phyloP scores from a whole-genome alignment of 1,284 basidiomycete genomes.

The Ceratobasidium sp. region DNA sequence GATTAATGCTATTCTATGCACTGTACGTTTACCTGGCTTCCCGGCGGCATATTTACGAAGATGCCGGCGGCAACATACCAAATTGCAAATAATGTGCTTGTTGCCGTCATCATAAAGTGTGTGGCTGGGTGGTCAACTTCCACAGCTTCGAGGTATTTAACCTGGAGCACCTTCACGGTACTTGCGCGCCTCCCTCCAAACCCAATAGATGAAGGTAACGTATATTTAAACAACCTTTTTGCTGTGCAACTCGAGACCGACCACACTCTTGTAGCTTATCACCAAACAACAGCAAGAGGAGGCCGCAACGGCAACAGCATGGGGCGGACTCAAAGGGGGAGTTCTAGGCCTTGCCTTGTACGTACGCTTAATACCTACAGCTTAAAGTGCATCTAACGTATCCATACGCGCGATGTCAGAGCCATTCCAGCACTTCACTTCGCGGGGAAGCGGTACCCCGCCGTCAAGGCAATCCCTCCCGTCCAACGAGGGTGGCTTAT shows the following conservation, averaged over 20 bases:
- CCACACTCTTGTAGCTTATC: constrained; percentile 55
- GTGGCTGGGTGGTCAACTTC: background rate
- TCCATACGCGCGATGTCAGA: too few relatives aligned
- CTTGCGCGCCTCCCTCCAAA: background rate
- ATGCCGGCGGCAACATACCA: constrained; percentile 25
- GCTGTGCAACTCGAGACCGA: background rate
- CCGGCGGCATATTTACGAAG: constrained; percentile 6
- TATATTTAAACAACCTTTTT: background rate
- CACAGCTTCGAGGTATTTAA: constrained; percentile 2
- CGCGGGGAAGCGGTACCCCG: constrained; percentile 28
- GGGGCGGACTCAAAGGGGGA: constrained; percentile 28
- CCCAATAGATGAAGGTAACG: constrained; percentile 21
- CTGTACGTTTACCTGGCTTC: background rate
- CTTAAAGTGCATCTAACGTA: background rate
- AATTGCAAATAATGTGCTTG: constrained; percentile 2
- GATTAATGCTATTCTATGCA: background rate
- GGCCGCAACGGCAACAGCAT: constrained; percentile 19
- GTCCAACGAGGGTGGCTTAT: constrained; percentile 28
- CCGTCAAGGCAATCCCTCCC: constrained; percentile 5
- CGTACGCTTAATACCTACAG: background rate
- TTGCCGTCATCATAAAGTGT: constrained; percentile 27
- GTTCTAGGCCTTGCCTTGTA: constrained; percentile 18
- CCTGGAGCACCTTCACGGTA: background rate
- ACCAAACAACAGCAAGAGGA: constrained; percentile 55
- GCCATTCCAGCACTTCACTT: constrained; percentile 28